Base-by-base conservation (phyloP, 1,284 basidiomycete species). In the Sanghuangporus weigelae region DNA sequence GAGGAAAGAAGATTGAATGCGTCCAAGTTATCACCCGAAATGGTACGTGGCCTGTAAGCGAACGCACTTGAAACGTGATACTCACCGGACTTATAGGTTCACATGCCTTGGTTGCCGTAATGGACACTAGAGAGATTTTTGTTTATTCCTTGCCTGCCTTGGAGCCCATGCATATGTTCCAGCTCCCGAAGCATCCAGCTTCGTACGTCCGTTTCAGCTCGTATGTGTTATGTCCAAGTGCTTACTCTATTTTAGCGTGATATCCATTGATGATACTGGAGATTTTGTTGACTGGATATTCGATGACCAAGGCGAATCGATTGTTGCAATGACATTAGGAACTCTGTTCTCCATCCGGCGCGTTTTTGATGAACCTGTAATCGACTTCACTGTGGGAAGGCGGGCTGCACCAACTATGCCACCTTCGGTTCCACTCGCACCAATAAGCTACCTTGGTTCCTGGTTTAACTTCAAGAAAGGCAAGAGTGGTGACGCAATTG, bases 111-210 rank as follows among this genome's bases (percentile, higher is more conserved):
- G 83, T 89, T 14, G 84, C 82, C 14, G 81, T 89, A 66, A 89
- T 86, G 0, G 83, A 83, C 58, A 75, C 71, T 69, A 75, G 79
- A 7, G 79, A 83, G 26, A 83, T 77, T 0, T 73, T 86, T 6
- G 78, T 87, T 11, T 93, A 92, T 75, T 85, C 89, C 0, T 76
- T 93, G 8, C 92, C 92, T 2, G 77, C 80, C 68, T 77, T 90
- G 31, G 85, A 89, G 68, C 73, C 76, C 48, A 69, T 89, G 36
- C 79, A 84, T 68, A 80, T 78, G 0, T 65, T 85, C 40, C 73
- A 80, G 56, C 72, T 85, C 2, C 78, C 81, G 0, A 69, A 72
- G 0, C 67, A 72, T 2, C 75, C 77, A 12, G 71, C 75, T 26
- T 71, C 77, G 85, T 87, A 70, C 73, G 81, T 50, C 42, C 40